A percentile compares a stretch with the other conserved stretches of the same genome.
These are phyloP conservation scores for Dioscorea alata DNA, from an alignment of 106 monocot genomes.

Conservation along the genomic window DNA sequence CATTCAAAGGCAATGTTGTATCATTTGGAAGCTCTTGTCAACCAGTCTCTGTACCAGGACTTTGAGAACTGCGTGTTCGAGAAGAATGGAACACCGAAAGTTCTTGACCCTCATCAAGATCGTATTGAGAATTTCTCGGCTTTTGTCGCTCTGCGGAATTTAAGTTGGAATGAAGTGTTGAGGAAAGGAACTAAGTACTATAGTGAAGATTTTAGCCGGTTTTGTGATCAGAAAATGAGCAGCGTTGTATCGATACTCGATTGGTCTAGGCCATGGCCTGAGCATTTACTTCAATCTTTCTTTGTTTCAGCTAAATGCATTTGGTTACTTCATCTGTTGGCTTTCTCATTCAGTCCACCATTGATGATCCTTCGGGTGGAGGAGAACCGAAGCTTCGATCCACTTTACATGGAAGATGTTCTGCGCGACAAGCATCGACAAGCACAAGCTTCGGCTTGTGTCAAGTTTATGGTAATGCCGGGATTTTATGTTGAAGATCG, in stretches of 20 bases:
- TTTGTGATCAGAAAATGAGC: slow-evolving; percentile 89
- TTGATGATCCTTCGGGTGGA: slow-evolving; percentile 69
- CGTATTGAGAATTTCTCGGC: slow-evolving; percentile 70
- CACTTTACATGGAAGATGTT: slow-evolving; percentile 80
- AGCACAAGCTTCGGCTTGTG: slow-evolving; percentile 27
- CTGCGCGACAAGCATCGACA: slow-evolving; percentile 32
- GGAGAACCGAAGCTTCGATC: slow-evolving; percentile 65
- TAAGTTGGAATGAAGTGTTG: slow-evolving; percentile 91
- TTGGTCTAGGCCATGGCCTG: slow-evolving; percentile 62
- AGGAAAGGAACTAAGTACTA: slow-evolving; percentile 66
- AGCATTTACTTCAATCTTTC: slow-evolving; percentile 68
- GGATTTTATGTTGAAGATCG: slow-evolving; percentile 86
- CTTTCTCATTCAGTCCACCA: slow-evolving; percentile 73
- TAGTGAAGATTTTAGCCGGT: slow-evolving; percentile 72
- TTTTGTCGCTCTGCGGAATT: slow-evolving; percentile 62
- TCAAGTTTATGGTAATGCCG: slow-evolving; percentile 89
- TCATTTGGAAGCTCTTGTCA: slow-evolving; percentile 70
- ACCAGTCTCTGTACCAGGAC: slow-evolving; percentile 72
- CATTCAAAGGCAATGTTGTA: slow-evolving; percentile 47
- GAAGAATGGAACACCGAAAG: slow-evolving; percentile 56
- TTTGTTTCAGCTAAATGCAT: slow-evolving; percentile 84
- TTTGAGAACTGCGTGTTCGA: slow-evolving; percentile 87
- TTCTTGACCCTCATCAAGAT: slow-evolving; percentile 59
- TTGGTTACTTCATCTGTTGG: slow-evolving; percentile 87
- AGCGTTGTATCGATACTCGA: slow-evolving; percentile 43